Evolutionary conservation across 805 yeast genomes (phyloP), one percentile per base, ranked within the genome.

Genomic region (fission yeast (Schizosaccharomyces pombe)): DNA sequence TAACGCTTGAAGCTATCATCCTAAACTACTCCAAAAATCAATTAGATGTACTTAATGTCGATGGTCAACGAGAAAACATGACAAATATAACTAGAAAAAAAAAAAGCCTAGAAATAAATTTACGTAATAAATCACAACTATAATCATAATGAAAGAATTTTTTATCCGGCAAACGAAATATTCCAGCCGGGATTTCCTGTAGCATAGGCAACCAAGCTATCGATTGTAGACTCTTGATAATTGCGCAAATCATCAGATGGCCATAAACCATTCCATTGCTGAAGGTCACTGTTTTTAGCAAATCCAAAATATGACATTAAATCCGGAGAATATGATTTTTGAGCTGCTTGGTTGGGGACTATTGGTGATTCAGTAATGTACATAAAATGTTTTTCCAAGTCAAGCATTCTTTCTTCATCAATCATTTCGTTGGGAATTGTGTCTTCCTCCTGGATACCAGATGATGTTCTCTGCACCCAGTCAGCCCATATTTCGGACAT

Each of bases 131-230:
- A 24, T 2, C 9, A 6, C 22, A 37, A 37, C 43, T 16, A 5
- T 9, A 33, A 4, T 4, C 16, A 33, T 14, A 33, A 19, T 6
- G 16, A 33, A 33, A 33, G 16, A 33, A 4, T 3, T 26, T 22
- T 19, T 26, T 43, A 43, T 16, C 49, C 49, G 26, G 49, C 49
- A 26, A 43, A 43, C 19, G 49, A 43, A n/a, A 43, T 24, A 26
- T 43, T 43, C 49, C 49, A 43, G 9, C 49, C 49, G 14, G 49
- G 49, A 29, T 43, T 43, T 19, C 49, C 49, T 14, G 49, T 43
- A 24, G 49, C 49, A 22, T 22, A 43, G 6, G 29, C 49, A 16
- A 43, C 49, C n/a, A 43, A 29, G 26, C 49, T 43, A 43, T 43
- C 49, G 26, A 43, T 43, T 1, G 49, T 43, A 8, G 49, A 43